phyloP scores from a whole-genome alignment of 2,329 filamentous ascomycete species.

The Pestalotiopsis sp. region DNA sequence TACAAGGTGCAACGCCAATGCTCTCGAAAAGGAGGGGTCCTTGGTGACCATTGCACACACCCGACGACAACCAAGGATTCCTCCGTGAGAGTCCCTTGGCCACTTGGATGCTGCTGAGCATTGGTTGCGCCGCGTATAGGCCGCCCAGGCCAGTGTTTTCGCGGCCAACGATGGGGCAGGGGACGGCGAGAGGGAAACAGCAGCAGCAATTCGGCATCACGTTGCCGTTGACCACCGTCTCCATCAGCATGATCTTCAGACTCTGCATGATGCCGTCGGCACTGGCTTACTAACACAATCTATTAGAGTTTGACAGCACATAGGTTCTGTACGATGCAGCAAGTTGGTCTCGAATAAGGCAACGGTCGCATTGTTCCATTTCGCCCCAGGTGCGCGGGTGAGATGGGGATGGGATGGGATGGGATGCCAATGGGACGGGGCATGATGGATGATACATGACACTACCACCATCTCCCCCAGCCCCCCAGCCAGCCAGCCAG shows the following conservation, averaged over 20 bases:
- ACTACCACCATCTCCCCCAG: background rate
- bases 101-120: too few species aligned
- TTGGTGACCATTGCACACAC: too few species aligned
- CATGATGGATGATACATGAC: background rate
- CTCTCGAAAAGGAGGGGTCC: too few species aligned
- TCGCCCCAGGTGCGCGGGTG: background rate
- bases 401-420: too few species aligned
- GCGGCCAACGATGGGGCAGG: too few species aligned
- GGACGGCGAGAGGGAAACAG: too few species aligned
- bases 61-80: too few species aligned
- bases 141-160: too few species aligned
- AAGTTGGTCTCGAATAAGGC: background rate
- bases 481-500: background rate
- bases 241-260: background rate
- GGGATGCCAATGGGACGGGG: too few species aligned
- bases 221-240: background rate
- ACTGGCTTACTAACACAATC: background rate
- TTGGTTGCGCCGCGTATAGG: too few species aligned
- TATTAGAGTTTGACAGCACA: slow-evolving; percentile 6
- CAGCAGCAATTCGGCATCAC: background rate
- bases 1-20: too few species aligned
- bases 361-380: slow-evolving; percentile 1
- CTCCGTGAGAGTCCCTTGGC: too few species aligned
- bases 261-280: background rate
- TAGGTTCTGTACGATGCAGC: background rate